These are phyloP conservation scores for Iodosphaeria phyllophila DNA, from an alignment of 2,329 filamentous ascomycete species.

Conservation along the genomic window DNA sequence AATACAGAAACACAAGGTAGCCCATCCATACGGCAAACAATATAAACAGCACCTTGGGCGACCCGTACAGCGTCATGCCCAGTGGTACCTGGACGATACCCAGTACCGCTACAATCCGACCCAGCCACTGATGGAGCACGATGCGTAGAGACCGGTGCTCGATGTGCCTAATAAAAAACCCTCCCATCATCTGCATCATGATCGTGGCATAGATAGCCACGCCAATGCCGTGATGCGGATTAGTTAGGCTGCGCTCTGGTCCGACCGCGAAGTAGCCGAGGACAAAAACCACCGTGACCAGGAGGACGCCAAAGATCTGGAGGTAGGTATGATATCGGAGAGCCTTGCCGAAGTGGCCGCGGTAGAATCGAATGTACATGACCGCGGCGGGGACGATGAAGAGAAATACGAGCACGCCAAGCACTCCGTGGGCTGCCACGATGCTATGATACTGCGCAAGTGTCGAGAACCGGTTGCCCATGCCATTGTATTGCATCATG, in stretches of 20 bases:
- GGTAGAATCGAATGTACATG: slow-evolving; percentile 54
- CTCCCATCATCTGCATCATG: slow-evolving; percentile 51
- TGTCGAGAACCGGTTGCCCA: slow-evolving; percentile 62
- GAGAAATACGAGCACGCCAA: slow-evolving; percentile 57
- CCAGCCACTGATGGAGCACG: slow-evolving; percentile 76
- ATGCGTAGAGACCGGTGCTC: slow-evolving; percentile 28
- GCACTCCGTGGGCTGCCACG: slow-evolving; percentile 51
- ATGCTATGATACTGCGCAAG: slow-evolving; percentile 52
- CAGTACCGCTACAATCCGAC: slow-evolving; percentile 57
- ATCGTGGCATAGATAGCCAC: slow-evolving; percentile 60
- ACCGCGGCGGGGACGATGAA: slow-evolving; percentile 57
- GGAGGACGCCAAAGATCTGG: slow-evolving; percentile 46
- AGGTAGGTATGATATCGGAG: slow-evolving; percentile 57
- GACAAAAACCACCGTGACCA: slow-evolving; percentile 54
- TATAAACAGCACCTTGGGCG: slow-evolving; percentile 69
- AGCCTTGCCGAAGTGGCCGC: slow-evolving; percentile 38
- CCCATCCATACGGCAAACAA: slow-evolving; percentile 66
- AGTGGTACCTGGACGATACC: slow-evolving; percentile 78
- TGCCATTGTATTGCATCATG: slow-evolving; percentile 74
- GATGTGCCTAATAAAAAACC: slow-evolving; percentile 40
- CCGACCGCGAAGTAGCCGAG: slow-evolving; percentile 68
- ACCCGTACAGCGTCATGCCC: slow-evolving; percentile 81
- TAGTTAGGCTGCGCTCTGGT: slow-evolving; percentile 49
- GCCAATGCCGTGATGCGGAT: slow-evolving; percentile 74
- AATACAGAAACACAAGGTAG: slow-evolving; percentile 55